Conservation (phyloP, 177 flowering plant species). For the Vitis hybrid region DNA sequence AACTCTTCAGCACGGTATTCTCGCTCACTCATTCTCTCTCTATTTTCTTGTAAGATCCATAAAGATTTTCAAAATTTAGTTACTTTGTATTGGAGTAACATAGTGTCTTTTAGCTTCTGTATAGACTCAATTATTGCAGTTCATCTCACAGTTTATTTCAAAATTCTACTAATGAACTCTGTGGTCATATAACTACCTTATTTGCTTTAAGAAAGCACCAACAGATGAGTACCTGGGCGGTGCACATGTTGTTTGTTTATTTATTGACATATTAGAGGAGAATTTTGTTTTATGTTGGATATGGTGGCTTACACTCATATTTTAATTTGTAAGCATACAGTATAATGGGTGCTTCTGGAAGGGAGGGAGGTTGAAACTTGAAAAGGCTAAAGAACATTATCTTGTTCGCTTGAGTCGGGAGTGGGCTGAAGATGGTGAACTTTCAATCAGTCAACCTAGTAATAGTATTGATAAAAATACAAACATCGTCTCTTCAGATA, state of each 20-base stretch:
- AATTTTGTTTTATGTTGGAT: not conserved
- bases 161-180: too few relatives aligned
- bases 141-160: too few relatives aligned
- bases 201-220: too few relatives aligned
- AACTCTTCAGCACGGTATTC: constrained; percentile 71
- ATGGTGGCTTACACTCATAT: not conserved
- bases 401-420: constrained; percentile 70
- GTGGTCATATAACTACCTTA: too few relatives aligned
- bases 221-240: too few relatives aligned
- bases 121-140: too few relatives aligned
- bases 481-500: constrained; percentile 3
- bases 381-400: constrained; percentile 90
- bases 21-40: not conserved
- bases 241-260: too few relatives aligned
- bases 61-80: too few relatives aligned
- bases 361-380: constrained; percentile 77
- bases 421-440: constrained; percentile 65
- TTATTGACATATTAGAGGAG: too few relatives aligned
- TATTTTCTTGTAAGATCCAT: not conserved
- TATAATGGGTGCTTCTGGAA: constrained; percentile 95
- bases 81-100: not conserved
- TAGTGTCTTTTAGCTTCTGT: not conserved
- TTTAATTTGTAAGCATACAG: constrained; percentile 27
- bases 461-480: constrained; percentile 19
- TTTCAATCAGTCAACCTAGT: constrained; percentile 5